These are phyloP conservation scores for Curvularia sp. DNA, from an alignment of 2,329 filamentous ascomycete species.

Conservation along the genomic window DNA sequence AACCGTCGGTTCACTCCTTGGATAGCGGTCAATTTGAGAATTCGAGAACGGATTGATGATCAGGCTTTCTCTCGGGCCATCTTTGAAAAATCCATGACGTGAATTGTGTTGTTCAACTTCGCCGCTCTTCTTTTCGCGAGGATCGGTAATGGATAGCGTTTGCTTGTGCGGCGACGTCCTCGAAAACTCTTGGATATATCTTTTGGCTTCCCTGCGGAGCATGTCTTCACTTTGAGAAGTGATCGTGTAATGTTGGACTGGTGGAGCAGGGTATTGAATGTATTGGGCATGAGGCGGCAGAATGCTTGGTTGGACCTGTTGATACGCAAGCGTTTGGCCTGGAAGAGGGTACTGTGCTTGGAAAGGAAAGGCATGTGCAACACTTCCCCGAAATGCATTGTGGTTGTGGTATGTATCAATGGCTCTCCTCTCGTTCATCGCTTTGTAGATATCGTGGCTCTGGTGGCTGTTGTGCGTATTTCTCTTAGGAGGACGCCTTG, in stretches of 20 bases:
- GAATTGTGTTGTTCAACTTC: conserved; percentile 5
- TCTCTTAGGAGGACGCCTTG: conserved; percentile 13
- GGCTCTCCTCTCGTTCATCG: conserved; percentile 20
- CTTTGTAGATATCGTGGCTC: conserved; percentile 26
- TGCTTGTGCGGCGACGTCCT: conserved; percentile 15
- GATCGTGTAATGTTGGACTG: neutral
- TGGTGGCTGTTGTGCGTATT: conserved; percentile 24
- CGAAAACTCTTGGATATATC: conserved; percentile 24
- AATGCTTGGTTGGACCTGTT: neutral
- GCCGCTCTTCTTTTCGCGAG: conserved; percentile 11
- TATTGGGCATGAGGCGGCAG: conserved; percentile 7
- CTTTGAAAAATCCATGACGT: neutral
- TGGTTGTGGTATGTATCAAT: conserved; percentile 5
- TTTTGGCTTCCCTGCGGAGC: conserved; percentile 26
- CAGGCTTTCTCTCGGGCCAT: too few relatives aligned
- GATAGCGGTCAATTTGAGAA: neutral
- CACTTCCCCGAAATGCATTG: neutral
- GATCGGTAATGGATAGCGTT: conserved; percentile 15
- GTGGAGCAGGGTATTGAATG: neutral
- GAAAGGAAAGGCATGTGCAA: conserved; percentile 12
- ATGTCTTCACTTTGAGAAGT: conserved; percentile 17
- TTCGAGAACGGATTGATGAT: neutral
- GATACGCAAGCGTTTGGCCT: conserved; percentile 10
- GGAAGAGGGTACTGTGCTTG: conserved; percentile 7
- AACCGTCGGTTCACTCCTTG: conserved; percentile 8